These are phyloP conservation scores for Evansstolkia leycettana DNA, from an alignment of 495 filamentous ascomycete genomes.

Conservation along the genomic window DNA sequence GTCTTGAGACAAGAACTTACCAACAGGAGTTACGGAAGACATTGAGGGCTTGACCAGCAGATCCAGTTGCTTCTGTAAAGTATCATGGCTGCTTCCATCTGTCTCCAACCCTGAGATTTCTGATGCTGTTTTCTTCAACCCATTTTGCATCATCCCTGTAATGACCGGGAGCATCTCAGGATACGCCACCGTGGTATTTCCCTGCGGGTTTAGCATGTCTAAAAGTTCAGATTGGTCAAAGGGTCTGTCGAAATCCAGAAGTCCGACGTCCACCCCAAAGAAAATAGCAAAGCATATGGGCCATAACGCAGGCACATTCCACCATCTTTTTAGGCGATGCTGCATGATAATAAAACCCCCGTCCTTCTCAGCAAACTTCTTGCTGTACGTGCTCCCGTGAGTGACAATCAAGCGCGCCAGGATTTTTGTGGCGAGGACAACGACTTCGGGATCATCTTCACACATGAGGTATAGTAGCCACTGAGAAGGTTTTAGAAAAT, in stretches of 20 bases:
- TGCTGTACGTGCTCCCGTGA: conserved; percentile 66
- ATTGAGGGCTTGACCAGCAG: conserved; percentile 9
- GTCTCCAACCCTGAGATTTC: conserved; percentile 1
- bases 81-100: background rate
- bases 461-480: conserved; percentile 92
- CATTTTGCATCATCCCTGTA: conserved; percentile 76
- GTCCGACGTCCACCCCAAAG: conserved; percentile 68
- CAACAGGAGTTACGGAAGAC: conserved; percentile 7
- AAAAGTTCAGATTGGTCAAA: conserved; percentile 64
- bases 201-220: conserved; percentile 47
- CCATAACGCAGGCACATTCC: conserved; percentile 79
- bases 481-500: conserved; percentile 30
- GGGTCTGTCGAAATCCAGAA: conserved; percentile 57
- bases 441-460: conserved; percentile 72
- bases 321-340: conserved; percentile 72
- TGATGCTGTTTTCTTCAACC: conserved; percentile 42
- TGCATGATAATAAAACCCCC: conserved; percentile 80
- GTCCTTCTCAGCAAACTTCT: conserved; percentile 73
- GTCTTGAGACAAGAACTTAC: conserved; percentile 6
- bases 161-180: conserved; percentile 74
- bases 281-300: conserved; percentile 80
- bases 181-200: conserved; percentile 51
- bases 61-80: conserved; percentile 4
- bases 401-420: conserved; percentile 72
- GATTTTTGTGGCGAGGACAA: conserved; percentile 72